Evolutionary conservation across 805 yeast species (phyloP), one percentile per base, ranked within the genome.

Genomic region (Kodamaea neixiangensis): DNA sequence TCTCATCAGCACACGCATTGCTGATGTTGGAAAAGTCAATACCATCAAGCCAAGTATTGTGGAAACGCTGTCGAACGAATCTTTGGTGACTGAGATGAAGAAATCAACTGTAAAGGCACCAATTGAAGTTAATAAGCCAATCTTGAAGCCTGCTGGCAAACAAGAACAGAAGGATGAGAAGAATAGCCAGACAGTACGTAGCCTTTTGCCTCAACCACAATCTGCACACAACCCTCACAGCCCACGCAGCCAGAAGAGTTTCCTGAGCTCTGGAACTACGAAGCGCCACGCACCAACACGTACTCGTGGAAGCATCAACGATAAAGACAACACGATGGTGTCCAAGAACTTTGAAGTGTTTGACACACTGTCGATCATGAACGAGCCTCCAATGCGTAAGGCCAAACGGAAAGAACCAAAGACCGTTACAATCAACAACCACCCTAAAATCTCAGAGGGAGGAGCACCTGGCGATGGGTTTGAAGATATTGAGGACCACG

Each of bases 1-100:
- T 45, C 49, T 67, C 21, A 58, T 65, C 21, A 66, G 70, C 45
- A 57, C 69, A 11, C 60, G 62, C 43, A 63, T 64, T 22, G 69
- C 68, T 1, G 67, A 63, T 14, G 52, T 67, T n/a, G 71, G 67
- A 3, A 61, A 57, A 45, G 22, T 58, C n/a, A 65, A 56, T 49
- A 61, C 50, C 7, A 46, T 49, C 29, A 55, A 56, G 44, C 68
- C 73, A 25, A 67, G 62, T 44, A 50, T 63, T 18, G 57, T 66
- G 13, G 62, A 59, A 13, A 41, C 44, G 42, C 49, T 44, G 48
- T 70, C 74, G 1, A 64, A 58, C 35, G 72, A 67, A 15, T 63
- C 71, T 0, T 60, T 68, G 46, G 52, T 48, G 14, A 43, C 25
- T 6, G 37, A 45, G 13, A 31, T 11, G 10, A 44, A 29, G 49